Conservation (phyloP, 768 basidiomycete species). For the Scleroderma bovista region DNA sequence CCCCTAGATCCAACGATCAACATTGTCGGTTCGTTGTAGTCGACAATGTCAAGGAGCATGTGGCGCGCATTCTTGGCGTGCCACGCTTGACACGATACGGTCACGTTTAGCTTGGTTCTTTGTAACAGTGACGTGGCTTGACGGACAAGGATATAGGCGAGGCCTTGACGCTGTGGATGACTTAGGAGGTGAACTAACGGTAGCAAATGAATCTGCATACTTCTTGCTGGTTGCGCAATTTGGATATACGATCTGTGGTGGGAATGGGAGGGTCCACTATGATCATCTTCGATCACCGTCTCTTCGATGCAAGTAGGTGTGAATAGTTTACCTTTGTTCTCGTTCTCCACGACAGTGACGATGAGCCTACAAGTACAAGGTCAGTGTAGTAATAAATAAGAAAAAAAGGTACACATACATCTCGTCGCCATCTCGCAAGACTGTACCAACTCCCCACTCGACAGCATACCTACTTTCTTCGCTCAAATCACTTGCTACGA, state of each 20-base stretch:
- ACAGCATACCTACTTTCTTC: conserved; percentile 93
- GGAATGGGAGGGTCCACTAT: conserved; percentile 66
- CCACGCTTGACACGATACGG: conserved; percentile 89
- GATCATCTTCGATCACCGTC: conserved; percentile 4
- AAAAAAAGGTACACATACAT: conserved; percentile 37
- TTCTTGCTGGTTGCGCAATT: conserved; percentile 89
- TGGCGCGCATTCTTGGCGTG: conserved; percentile 94
- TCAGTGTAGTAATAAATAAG: conserved; percentile 1
- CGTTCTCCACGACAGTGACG: conserved; percentile 90
- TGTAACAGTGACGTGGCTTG: conserved; percentile 88
- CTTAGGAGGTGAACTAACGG: conserved; percentile 4
- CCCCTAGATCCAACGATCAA: conserved; percentile 95
- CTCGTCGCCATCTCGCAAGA: conserved; percentile 91
- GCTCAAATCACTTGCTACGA: conserved; percentile 91
- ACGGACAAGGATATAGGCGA: conserved; percentile 82
- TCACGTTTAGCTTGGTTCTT: conserved; percentile 83
- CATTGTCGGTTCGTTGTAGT: conserved; percentile 84
- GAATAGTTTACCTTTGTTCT: conserved; percentile 67
- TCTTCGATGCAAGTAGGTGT: background rate
- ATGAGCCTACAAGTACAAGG: conserved; percentile 47
- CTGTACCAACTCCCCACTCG: conserved; percentile 98
- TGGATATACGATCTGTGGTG: conserved; percentile 70
- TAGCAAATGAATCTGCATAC: conserved; percentile 33
- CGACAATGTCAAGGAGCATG: conserved; percentile 88
- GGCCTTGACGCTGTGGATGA: conserved; percentile 66